These are phyloP conservation scores for Ulvella scutata DNA, from an alignment of 139 green algal species.

Conservation along the genomic window DNA sequence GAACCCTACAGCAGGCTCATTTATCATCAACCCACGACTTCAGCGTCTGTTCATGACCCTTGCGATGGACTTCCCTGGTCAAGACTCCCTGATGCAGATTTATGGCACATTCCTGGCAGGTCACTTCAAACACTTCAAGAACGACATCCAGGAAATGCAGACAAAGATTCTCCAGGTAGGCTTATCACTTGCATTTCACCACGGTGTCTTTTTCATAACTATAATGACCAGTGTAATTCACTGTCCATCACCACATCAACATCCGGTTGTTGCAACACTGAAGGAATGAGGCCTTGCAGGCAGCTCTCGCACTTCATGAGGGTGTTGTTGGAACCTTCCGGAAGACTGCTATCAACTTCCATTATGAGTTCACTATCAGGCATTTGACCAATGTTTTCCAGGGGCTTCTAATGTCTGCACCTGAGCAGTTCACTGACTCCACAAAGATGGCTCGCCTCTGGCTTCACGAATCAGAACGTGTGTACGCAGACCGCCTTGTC, in stretches of 20 bases:
- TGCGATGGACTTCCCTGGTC: constrained; percentile 69
- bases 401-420: constrained; percentile 65
- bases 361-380: constrained; percentile 82
- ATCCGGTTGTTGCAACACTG: no score
- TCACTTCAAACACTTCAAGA: constrained; percentile 56
- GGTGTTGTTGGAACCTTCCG: constrained; percentile 65
- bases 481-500: constrained; percentile 68
- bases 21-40: constrained; percentile 77
- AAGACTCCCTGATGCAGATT: constrained; percentile 78
- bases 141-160: constrained; percentile 26
- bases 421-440: constrained; percentile 47
- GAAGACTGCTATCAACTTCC: constrained; percentile 84
- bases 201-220: no score
- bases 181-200: no score
- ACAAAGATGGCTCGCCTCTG: constrained; percentile 67
- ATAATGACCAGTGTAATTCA: no score
- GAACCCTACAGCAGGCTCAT: constrained; percentile 81
- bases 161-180: constrained; percentile 1
- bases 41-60: constrained; percentile 86
- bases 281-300: constrained; percentile 65
- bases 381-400: constrained; percentile 83
- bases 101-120: constrained; percentile 70
- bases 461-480: constrained; percentile 77
- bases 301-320: constrained; percentile 67
- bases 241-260: no score